A percentile compares a stretch with the other conserved stretches of the same genome.
Evolutionary conservation across 1,284 basidiomycete genomes (phyloP).

Genomic region (Peniophora sp.): DNA sequence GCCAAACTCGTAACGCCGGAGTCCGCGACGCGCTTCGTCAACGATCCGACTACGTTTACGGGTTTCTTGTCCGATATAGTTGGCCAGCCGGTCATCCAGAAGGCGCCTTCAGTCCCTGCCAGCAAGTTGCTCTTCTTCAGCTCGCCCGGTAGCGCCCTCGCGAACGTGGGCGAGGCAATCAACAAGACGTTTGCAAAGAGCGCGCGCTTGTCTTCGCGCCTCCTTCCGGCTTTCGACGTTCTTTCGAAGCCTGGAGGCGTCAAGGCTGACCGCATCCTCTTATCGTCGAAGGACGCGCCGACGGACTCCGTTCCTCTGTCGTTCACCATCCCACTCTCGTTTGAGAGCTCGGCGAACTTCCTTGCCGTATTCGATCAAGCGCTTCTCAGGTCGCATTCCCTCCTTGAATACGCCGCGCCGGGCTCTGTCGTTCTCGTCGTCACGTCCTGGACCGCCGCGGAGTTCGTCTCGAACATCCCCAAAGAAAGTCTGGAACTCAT

Average conservation of each 20-base stretch:
- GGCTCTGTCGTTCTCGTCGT: constrained; percentile 52
- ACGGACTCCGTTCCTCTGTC: constrained; percentile 36
- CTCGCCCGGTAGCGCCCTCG: constrained; percentile 44
- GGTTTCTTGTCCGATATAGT: constrained; percentile 11
- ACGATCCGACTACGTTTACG: constrained; percentile 22
- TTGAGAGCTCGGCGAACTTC: constrained; percentile 53
- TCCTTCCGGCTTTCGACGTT: constrained; percentile 58
- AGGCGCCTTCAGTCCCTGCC: constrained; percentile 19
- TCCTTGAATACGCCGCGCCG: constrained; percentile 50
- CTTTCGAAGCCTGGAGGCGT: constrained; percentile 67
- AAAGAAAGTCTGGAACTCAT: constrained; percentile 32
- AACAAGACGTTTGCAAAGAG: constrained; percentile 51
- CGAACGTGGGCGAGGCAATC: constrained; percentile 45
- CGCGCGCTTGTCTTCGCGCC: constrained; percentile 43
- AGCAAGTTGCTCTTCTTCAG: constrained; percentile 62
- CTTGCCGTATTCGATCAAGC: constrained; percentile 61
- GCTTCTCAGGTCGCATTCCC: constrained; percentile 59
- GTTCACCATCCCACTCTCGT: constrained; percentile 41
- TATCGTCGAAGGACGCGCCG: constrained; percentile 37
- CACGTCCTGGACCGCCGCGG: constrained; percentile 54
- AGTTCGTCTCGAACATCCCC: constrained; percentile 50
- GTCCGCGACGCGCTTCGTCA: constrained; percentile 45
- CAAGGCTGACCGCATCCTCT: constrained; percentile 48
- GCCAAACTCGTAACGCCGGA: constrained; percentile 52
- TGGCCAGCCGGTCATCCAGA: constrained; percentile 10